A percentile compares a stretch with the other conserved stretches of the same genome.
Conservation (phyloP, 805 yeast genomes). For the Zygoascus biomembranicola region DNA sequence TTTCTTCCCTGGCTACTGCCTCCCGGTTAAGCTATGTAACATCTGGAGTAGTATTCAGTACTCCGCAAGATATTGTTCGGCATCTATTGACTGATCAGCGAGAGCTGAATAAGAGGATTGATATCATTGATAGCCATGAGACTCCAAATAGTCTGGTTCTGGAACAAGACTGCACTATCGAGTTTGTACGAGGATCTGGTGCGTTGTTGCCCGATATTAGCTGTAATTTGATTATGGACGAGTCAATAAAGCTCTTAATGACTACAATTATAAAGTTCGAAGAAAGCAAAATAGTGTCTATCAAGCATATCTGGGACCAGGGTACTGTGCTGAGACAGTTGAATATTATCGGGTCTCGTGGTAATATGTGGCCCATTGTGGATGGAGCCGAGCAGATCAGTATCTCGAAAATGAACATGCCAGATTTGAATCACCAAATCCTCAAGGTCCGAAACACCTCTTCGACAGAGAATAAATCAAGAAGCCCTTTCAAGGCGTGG, state of each 20-base stretch:
- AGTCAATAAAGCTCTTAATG: conserved; percentile 16
- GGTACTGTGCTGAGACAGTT: conserved; percentile 20
- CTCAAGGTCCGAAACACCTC: neutral
- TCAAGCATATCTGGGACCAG: conserved; percentile 22
- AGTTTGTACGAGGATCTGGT: conserved; percentile 22
- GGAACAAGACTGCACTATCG: conserved; percentile 19
- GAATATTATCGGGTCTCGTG: conserved; percentile 24
- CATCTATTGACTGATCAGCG: neutral
- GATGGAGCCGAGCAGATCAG: conserved; percentile 16
- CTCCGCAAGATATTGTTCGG: neutral
- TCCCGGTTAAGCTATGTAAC: neutral
- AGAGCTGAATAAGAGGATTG: neutral
- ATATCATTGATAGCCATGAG: neutral
- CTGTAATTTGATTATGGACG: conserved; percentile 20
- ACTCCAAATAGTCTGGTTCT: conserved; percentile 12
- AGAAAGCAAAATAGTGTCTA: conserved; percentile 10
- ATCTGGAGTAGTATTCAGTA: neutral
- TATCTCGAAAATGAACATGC: neutral
- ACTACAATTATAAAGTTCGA: conserved; percentile 12
- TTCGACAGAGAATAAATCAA: neutral
- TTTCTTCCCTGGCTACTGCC: neutral
- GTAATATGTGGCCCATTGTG: conserved; percentile 24
- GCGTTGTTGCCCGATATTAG: conserved; percentile 20
- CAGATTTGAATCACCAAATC: no score
- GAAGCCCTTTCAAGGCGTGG: neutral